Evolutionary conservation across 352 stramenopile genomes (phyloP), one percentile per base, ranked within the genome.

Genomic region (Phytophthora litchii): DNA sequence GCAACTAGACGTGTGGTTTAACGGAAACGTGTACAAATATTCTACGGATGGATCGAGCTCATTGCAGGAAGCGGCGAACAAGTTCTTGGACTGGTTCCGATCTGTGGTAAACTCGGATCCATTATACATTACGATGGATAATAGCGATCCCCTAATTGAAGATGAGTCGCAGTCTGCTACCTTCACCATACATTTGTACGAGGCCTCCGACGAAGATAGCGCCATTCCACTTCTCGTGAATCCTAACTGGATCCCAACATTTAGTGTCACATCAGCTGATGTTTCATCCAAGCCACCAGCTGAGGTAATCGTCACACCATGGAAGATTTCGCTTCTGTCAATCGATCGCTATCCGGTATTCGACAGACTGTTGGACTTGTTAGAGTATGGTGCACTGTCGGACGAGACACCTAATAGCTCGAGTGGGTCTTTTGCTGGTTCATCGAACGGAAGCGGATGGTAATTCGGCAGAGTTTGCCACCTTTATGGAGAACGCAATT

Each of bases 181-280:
- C 3, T 8, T 69, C 5, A 34, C 12, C 4, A 34, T 69, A 13
- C 21, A 42, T 0, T 4, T 69, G 20, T 40, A 48, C n/a, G 34
- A 19, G 19, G 1, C 41, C 14, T 34, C 41, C 13, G 47, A 69
- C 25, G 20, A 56, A 4, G 27, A 35, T 3, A 57, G 40, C 21
- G n/a, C 10, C 16, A 44, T 4, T 3, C 17, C 25, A 5, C 37
- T 34, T 43, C 40, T 59, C 6, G 46, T 69, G 13, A 64, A 64
- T 19, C 60, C 60, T 7, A 59, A 13, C 7, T 69, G 60, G 53
- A 69, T 64, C 1, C 60, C 60, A 5, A 64, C 27, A 6, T 64
- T 64, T 11, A 9, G 17, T 3, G 23, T 64, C 4, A 56, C n/a
- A 31, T 47, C 42, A 1, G 20, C 19, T 3, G 41, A 55, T 27